Base-by-base conservation (phyloP, 148 eudicot species). In the Diospyros kaki region DNA sequence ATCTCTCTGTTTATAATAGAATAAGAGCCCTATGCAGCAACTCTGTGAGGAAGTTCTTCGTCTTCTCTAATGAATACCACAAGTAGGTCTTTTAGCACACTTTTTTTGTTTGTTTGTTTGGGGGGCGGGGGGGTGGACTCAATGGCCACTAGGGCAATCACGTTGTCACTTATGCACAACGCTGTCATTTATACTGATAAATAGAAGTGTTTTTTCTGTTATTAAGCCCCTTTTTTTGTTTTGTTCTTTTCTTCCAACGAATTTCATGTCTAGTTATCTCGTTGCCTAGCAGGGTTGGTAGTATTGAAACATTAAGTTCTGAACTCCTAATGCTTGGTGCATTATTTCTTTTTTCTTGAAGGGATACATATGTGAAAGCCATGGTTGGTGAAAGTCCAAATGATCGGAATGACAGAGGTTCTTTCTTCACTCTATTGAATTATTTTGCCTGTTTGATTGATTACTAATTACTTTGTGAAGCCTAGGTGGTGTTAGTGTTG, bases 401-500 rank as follows among this genome's bases (percentile, higher is more conserved):
- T 83, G 98, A 95, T 63, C 84, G 98, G 76, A 95, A 95, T 82
- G 98, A 95, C 74, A 90, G 98, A 92, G 98, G 98, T 92, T 60
- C 77, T 88, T 42, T 64, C 5, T 73, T 61, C 78, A 53, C 67
- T 67, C 28, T 56, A 41, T 64, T 8, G 12, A 63, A 55, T 9
- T 58, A 42, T 14, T 77, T 78, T 51, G 11, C 38, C 43, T 48
- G 6, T 14, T 51, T 43, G n/a, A 43, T 45, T 72, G 12, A 43
- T 72, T 58, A 42, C 42, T 69, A 38, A 10, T 58, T 43, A 41
- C 28, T 15, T 71, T 72, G n/a, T 9, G 44, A 17, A 41, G 75
- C 12, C 2, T 44, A 59, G 41, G 6, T 40, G 40, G 52, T 45
- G 52, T 45, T 9, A 40, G 18, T 13, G 50, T 41, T 64, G 8